Evolutionary conservation across 768 basidiomycete genomes (phyloP).

Genomic region (Ramaria sp.): DNA sequence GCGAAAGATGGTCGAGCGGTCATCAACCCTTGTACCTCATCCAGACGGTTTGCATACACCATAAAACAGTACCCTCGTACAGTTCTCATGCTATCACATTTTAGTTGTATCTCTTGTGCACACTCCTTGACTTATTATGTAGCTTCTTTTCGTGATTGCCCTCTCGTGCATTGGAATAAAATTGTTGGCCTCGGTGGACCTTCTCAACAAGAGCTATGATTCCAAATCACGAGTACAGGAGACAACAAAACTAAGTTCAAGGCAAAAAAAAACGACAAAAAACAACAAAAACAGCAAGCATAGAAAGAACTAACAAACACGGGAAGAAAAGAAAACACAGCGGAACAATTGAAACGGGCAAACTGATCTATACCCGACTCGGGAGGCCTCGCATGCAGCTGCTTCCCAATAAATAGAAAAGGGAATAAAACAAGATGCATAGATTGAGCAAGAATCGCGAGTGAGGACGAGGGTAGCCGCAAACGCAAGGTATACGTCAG

Average conservation of each 20-base stretch:
- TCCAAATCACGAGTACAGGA: not conserved
- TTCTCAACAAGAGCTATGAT: not conserved
- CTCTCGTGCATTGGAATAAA: not conserved
- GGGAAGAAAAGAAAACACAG: not conserved
- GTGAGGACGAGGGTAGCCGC: not conserved
- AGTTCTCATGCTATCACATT: too few species aligned
- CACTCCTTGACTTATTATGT: not conserved
- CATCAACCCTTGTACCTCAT: not conserved
- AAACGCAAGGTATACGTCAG: not conserved
- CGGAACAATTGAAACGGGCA: not conserved
- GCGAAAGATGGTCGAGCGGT: constrained; percentile 34
- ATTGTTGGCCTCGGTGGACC: not conserved
- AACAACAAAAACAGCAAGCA: not conserved
- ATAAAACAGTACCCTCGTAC: not conserved
- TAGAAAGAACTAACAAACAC: not conserved
- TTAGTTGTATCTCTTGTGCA: too few species aligned
- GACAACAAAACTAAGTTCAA: not conserved
- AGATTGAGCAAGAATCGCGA: not conserved
- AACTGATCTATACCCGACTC: not conserved
- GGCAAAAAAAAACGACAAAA: not conserved
- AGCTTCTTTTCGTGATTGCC: not conserved
- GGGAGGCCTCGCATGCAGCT: not conserved
- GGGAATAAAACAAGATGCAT: not conserved
- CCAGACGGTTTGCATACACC: not conserved
- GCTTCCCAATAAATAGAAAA: constrained; percentile 2